phyloP scores from a whole-genome alignment of 179 eudicot genomes.

The Heliamphora pulchella region DNA sequence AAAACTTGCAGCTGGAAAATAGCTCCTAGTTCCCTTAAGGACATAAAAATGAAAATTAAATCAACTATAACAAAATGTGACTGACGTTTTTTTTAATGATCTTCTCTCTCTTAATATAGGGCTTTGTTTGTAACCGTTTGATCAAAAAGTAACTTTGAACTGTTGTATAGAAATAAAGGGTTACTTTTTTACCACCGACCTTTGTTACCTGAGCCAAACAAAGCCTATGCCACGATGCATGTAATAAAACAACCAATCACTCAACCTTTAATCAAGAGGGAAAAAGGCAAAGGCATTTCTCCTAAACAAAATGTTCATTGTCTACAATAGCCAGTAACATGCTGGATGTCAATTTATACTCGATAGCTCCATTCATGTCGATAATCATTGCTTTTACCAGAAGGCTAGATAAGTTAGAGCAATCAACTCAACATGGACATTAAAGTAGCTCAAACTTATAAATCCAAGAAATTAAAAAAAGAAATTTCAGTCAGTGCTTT shows the following conservation, averaged over 20 bases:
- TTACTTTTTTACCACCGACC: too few species aligned
- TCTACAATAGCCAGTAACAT: background rate
- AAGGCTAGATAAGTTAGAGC: background rate
- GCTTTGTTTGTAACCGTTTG: too few species aligned
- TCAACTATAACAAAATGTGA: background rate
- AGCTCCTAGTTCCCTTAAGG: too few species aligned
- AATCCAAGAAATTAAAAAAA: background rate
- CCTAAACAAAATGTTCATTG: background rate
- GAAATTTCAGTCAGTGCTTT: background rate
- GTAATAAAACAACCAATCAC: background rate
- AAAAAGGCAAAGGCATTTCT: background rate
- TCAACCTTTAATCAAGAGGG: background rate
- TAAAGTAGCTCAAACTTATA: background rate
- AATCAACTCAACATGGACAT: background rate
- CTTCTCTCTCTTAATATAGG: too few species aligned
- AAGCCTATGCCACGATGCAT: background rate
- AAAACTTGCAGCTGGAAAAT: background rate
- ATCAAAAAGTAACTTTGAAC: too few species aligned
- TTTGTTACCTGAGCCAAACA: too few species aligned
- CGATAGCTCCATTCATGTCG: background rate
- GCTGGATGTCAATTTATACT: background rate
- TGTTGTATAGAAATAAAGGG: too few species aligned
- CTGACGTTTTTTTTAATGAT: too few species aligned
- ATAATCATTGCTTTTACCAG: background rate
- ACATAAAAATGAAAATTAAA: background rate